These are phyloP conservation scores for Cucumis cinereus DNA, from an alignment of 306 rosid genomes.

Conservation along the genomic window DNA sequence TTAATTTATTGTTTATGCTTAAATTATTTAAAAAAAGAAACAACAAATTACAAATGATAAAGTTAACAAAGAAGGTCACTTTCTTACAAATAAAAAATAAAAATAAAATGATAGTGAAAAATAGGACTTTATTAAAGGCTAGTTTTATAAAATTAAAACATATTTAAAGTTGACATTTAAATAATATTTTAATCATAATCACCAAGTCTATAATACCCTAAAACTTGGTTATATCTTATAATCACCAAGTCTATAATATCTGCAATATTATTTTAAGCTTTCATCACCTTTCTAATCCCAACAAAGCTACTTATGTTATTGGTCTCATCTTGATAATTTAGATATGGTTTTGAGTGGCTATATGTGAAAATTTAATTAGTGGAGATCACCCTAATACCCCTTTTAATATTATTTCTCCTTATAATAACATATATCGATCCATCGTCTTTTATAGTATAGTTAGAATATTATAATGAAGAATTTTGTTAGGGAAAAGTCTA, in stretches of 20 bases:
- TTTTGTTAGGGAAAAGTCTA: not conserved
- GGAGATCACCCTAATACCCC: not conserved
- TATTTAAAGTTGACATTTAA: not conserved
- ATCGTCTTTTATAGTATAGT: not conserved
- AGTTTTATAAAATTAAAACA: not conserved
- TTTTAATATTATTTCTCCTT: not conserved
- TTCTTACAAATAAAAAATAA: not conserved
- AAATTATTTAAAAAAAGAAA: no score
- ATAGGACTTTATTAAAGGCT: not conserved
- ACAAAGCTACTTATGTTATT: not conserved
- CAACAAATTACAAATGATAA: no score
- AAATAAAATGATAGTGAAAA: not conserved
- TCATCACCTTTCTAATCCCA: not conserved
- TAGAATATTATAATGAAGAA: not conserved
- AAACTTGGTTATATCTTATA: not conserved
- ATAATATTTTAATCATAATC: not conserved
- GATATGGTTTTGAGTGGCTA: not conserved
- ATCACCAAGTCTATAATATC: not conserved
- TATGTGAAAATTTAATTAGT: not conserved
- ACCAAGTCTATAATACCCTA: not conserved
- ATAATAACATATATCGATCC: not conserved
- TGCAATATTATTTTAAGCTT: no score
- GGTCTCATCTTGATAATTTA: not conserved
- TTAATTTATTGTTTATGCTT: no score
- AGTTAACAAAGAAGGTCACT: not conserved